phyloP scores from a whole-genome alignment of 2,329 filamentous ascomycete species.

The Lasiodiplodia gonubiensis region DNA sequence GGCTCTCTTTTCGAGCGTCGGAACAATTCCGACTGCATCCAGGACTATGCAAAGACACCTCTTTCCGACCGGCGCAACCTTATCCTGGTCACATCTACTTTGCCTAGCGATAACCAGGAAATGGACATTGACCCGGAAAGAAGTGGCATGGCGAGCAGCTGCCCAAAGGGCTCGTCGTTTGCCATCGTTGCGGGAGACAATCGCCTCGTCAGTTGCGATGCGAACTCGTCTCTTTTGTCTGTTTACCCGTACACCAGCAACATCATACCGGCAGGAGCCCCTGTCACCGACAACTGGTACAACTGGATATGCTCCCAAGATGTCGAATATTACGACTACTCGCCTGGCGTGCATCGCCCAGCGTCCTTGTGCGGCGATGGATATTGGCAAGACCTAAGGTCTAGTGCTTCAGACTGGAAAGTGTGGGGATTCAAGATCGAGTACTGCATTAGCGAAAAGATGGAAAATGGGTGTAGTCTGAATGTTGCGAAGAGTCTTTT shows the following conservation, averaged over 20 bases:
- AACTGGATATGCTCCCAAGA: constrained; percentile 29
- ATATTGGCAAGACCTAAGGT: not conserved
- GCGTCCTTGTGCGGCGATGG: constrained; percentile 26
- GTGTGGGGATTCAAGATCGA: constrained; percentile 11
- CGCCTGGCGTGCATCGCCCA: not conserved
- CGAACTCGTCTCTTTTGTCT: not conserved
- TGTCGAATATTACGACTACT: not conserved
- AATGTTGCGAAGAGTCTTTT: not conserved
- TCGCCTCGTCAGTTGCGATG: not conserved
- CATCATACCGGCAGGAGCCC: constrained; percentile 5
- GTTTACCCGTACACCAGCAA: constrained; percentile 1
- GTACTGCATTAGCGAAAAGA: constrained; percentile 15
- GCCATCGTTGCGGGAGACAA: not conserved
- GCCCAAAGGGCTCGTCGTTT: not conserved
- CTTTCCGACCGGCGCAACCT: constrained; percentile 31
- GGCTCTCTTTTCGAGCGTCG: constrained; percentile 26
- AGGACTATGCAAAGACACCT: constrained; percentile 32
- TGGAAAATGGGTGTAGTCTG: not conserved
- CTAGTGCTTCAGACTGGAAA: not conserved
- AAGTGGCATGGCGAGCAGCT: not conserved
- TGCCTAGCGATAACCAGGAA: not conserved
- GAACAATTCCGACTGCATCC: constrained; percentile 32
- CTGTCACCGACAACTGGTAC: constrained; percentile 7
- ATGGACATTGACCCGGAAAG: not conserved
- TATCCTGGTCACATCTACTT: constrained; percentile 29